These are phyloP conservation scores for Apostasia ramifera DNA, from an alignment of 106 monocot species.

Conservation along the genomic window DNA sequence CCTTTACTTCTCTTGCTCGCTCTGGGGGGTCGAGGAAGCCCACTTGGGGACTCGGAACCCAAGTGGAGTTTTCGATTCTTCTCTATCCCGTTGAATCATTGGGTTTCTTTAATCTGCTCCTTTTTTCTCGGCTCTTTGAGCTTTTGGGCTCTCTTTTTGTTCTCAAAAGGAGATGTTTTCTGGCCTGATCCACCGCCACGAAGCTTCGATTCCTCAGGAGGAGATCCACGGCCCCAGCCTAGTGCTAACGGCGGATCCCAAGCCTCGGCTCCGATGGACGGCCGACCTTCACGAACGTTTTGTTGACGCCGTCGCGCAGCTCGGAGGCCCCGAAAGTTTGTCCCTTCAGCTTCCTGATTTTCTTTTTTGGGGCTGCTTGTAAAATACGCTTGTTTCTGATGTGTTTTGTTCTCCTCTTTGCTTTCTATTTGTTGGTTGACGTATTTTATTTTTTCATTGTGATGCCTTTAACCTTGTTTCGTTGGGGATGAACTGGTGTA, in stretches of 20 bases:
- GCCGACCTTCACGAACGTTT: conserved; percentile 96
- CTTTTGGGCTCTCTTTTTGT: conserved; percentile 3
- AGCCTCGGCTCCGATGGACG: conserved; percentile 96
- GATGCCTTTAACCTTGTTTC: too few relatives aligned
- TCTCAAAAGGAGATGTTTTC: conserved; percentile 54
- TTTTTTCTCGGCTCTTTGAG: background rate
- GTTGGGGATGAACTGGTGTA: too few relatives aligned
- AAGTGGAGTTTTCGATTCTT: too few relatives aligned
- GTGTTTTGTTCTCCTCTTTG: too few relatives aligned
- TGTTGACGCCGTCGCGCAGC: conserved; percentile 93
- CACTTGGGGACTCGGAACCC: too few relatives aligned
- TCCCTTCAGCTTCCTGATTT: background rate
- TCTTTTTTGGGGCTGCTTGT: too few relatives aligned
- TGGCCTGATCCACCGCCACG: conserved; percentile 64
- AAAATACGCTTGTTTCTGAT: too few relatives aligned
- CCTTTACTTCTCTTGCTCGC: too few relatives aligned
- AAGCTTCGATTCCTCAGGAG: conserved; percentile 51
- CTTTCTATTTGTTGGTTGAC: too few relatives aligned
- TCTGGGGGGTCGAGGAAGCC: too few relatives aligned
- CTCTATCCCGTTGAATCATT: background rate
- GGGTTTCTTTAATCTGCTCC: conserved; percentile 3
- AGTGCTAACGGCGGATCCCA: conserved; percentile 90
- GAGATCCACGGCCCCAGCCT: conserved; percentile 58
- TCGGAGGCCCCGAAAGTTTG: conserved; percentile 92
- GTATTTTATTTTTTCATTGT: too few relatives aligned